Evolutionary conservation across 306 rosid species (phyloP), one percentile per base, ranked within the genome.

Genomic region (Vicia villosa): DNA sequence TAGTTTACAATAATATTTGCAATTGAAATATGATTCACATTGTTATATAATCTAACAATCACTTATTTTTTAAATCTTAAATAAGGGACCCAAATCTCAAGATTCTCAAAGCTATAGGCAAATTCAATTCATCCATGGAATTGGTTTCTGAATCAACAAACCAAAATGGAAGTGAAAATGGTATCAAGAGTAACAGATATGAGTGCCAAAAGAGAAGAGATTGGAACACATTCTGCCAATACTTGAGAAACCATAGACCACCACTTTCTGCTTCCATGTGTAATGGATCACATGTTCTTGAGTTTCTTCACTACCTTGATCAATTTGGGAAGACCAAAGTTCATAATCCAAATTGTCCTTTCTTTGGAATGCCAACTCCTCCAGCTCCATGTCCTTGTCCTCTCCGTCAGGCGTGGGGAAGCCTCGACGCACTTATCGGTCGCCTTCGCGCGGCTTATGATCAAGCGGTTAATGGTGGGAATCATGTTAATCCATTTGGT

Each of bases 141-240:
- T 21, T 52, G 59, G 59, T 21, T 10, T 20, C 15, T 38, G 8
- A 11, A 21, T 7, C 77, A 9, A 2, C 80, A 6, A 3, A 10
- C 16, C 15, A n/a, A 28, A 51, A 51, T 20, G 58, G 30, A 51
- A 51, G 30, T 51, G 58, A 51, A 51, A 37, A 15, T 17, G 47
- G 66, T 10, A 12, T 91, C 80, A 84, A 52, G 4, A 52, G 8
- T 5, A 52, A 52, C 16, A 52, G 98, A 12, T 94, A 94, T 14
- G 98, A 94, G 89, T 88, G 89, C 79, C 98, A 94, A 32, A 94
- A 94, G 74, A 50, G 97, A 66, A 70, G 98, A 30, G 98, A 94
- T 73, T 94, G 98, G 98, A 94, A 87, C 88, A 94, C 96, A 3
- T 94, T 90, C 80, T 88, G 98, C 81, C 98, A 94, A 60, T 94